Conservation (phyloP, 2,329 filamentous ascomycete species). For the Dendrostoma leiphaemia region DNA sequence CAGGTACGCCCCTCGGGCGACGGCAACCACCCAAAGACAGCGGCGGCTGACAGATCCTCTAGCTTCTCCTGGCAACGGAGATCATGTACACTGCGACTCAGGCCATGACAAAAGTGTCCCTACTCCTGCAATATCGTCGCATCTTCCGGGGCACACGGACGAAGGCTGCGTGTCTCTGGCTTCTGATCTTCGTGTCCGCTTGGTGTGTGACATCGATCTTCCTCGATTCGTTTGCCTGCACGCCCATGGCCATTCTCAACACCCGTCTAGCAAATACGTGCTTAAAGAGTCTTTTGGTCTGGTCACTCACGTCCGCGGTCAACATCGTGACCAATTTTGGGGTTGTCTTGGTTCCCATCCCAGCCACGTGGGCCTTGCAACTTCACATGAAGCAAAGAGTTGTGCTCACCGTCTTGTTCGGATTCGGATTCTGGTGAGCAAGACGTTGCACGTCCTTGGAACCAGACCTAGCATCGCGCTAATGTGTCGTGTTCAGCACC, state of each 20-base stretch:
- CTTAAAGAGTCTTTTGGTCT: constrained; percentile 27
- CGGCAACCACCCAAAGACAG: not conserved
- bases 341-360: constrained; percentile 27
- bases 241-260: constrained; percentile 26
- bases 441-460: too few relatives aligned
- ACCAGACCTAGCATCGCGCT: too few relatives aligned
- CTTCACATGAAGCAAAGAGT: constrained; percentile 24
- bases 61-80: constrained; percentile 32
- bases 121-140: constrained; percentile 37
- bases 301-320: constrained; percentile 28
- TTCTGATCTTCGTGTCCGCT: constrained; percentile 25
- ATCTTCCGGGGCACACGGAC: constrained; percentile 31
- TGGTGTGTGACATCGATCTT: constrained; percentile 30
- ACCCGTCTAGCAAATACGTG: constrained; percentile 21
- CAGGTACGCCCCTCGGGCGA: constrained; percentile 20
- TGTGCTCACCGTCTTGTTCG: constrained; percentile 23
- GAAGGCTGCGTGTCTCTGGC: constrained; percentile 22
- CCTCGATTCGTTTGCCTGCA: constrained; percentile 28
- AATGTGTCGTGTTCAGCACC: constrained; percentile 15
- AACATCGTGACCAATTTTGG: constrained; percentile 28
- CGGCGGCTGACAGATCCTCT: not conserved
- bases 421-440: constrained; percentile 28
- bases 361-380: constrained; percentile 23
- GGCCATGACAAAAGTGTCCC: constrained; percentile 34
- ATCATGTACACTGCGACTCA: constrained; percentile 33